A percentile compares a stretch with the other conserved stretches of the same genome.
These are phyloP conservation scores for Vaccinium darrowii DNA, from an alignment of 148 eudicot genomes.

Conservation along the genomic window DNA sequence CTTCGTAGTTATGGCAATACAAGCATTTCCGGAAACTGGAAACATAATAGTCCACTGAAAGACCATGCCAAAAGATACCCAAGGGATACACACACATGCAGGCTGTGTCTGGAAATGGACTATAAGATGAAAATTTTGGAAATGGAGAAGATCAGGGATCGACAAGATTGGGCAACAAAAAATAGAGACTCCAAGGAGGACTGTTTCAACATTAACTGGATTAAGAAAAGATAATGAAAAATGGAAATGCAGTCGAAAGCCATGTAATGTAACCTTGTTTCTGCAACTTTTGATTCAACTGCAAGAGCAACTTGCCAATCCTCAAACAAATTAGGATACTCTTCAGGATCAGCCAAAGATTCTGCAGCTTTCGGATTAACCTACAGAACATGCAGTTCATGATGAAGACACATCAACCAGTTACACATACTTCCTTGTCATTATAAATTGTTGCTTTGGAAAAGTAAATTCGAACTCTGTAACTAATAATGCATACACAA, in stretches of 20 bases:
- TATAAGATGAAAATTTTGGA: not conserved
- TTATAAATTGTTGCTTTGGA: not conserved
- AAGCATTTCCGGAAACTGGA: not conserved
- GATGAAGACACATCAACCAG: not conserved
- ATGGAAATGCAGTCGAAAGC: conserved; percentile 18
- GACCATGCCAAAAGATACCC: not conserved
- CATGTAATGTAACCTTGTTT: conserved; percentile 55
- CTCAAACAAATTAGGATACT: conserved; percentile 89
- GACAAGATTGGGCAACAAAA: not conserved
- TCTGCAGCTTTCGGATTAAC: conserved; percentile 95
- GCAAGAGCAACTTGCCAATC: conserved; percentile 96
- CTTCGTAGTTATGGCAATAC: not conserved
- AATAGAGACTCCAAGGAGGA: not conserved
- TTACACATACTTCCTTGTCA: not conserved
- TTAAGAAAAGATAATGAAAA: not conserved
- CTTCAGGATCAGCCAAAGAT: conserved; percentile 91
- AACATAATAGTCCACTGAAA: not conserved
- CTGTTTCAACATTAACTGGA: not conserved
- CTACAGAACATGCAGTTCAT: conserved; percentile 30
- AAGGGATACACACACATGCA: conserved; percentile 1
- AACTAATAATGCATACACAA: not conserved
- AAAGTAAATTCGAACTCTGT: not conserved
- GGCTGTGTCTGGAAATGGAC: not conserved
- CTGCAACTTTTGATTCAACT: conserved; percentile 82
- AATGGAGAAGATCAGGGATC: not conserved